Base-by-base conservation (phyloP, 805 yeast species). In the Zygosaccharomyces pseudorouxii region DNA sequence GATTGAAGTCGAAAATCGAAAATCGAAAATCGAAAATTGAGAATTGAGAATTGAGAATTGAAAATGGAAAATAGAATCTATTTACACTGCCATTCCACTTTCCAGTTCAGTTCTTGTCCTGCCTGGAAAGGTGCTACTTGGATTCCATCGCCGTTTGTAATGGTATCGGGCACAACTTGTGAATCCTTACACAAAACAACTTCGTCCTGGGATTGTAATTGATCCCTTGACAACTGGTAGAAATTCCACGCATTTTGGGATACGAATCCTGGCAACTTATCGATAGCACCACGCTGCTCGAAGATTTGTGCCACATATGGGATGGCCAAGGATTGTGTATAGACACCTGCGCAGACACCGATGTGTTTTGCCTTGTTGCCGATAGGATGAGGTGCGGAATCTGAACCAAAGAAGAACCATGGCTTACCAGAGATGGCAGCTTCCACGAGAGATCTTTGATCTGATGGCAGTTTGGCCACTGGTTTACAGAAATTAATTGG, bases 321-420 rank as follows among this genome's bases (percentile, higher is more conserved):
- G 16, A 93, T 68, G 1, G 86, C 96, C 57, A 79, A 79, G 19
- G 87, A 78, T 67, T 93, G 99, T 1, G 98, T 87, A 69, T 79
- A 93, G 7, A 93, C 97, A 62, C 99, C 99, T n/a, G 99, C 99
- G 60, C 97, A 89, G 14, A 92, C 97, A 19, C 90, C 92, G 31
- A 74, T 71, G 56, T 81, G 89, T 52, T 77, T 83, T 22, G 87
- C 75, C 68, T 95, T 95, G 51, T 82, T 82, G 53, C 79, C 78
- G 22, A 87, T 62, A 6, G 97, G 95, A 66, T 93, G 99, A 22
- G 99, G 99, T 27, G 99, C 99, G 19, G 97, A 88, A 67, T 93
- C 99, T 1, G 97, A 87, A 5, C 99, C 99, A 63, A 90, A 93
- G 73, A 93, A 88, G 68, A 90, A 93, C 73, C 82, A 90, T 37